phyloP scores from a whole-genome alignment of 2,329 filamentous ascomycete genomes.

The Atkinsonella texensis region DNA sequence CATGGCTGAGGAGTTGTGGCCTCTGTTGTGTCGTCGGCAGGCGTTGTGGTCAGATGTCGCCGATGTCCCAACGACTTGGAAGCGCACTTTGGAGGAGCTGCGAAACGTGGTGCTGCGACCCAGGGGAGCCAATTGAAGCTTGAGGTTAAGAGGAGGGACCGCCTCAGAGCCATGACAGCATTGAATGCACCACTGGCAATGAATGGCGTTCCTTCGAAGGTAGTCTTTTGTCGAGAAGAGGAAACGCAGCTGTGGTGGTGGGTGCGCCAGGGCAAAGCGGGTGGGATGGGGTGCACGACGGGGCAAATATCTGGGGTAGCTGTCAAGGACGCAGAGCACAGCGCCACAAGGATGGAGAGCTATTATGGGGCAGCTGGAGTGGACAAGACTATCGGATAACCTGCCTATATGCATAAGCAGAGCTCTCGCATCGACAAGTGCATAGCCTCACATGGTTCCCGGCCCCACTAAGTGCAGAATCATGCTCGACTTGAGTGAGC shows the following conservation, averaged over 20 bases:
- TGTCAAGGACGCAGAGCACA: background rate
- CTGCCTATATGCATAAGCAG: background rate
- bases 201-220: background rate
- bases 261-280: background rate
- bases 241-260: background rate
- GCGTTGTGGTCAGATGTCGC: slow-evolving; percentile 14
- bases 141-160: slow-evolving; percentile 13
- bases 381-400: background rate
- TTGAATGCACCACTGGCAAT: background rate
- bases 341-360: background rate
- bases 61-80: slow-evolving; percentile 6
- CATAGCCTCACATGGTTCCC: background rate
- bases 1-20: background rate
- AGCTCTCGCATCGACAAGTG: background rate
- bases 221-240: background rate
- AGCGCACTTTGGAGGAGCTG: slow-evolving; percentile 13
- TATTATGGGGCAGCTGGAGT: background rate
- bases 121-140: slow-evolving; percentile 12
- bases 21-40: slow-evolving; percentile 3
- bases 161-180: slow-evolving; percentile 19
- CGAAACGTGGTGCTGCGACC: slow-evolving; percentile 10
- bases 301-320: background rate
- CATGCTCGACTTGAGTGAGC: background rate
- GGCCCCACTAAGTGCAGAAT: slow-evolving; percentile 1
- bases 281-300: background rate